phyloP scores from a whole-genome alignment of 345 rosid species.

The Eucalyptus decipiens region DNA sequence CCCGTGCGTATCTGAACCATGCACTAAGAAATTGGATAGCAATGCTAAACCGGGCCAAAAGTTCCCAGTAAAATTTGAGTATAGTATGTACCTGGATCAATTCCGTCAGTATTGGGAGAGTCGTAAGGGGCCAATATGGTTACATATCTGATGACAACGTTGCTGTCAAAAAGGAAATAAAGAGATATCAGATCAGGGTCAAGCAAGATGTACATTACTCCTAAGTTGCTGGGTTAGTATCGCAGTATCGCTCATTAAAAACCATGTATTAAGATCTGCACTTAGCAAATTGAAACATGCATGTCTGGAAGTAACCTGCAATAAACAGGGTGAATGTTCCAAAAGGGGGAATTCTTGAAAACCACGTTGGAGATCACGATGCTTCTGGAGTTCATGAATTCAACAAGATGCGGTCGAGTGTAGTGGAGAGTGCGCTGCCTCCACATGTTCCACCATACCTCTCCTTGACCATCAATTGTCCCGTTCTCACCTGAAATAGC shows the following conservation, averaged over 20 bases:
- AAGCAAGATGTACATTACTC: not conserved
- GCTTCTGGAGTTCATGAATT: conserved; percentile 26
- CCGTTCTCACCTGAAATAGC: conserved; percentile 40
- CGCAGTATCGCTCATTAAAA: not conserved
- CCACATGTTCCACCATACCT: conserved; percentile 58
- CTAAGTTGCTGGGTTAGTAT: not conserved
- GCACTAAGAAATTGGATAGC: not conserved
- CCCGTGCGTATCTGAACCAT: not conserved
- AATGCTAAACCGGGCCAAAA: not conserved
- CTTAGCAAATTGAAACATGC: not conserved
- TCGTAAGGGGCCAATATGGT: conserved; percentile 24
- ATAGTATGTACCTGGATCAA: conserved; percentile 27
- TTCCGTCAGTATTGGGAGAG: conserved; percentile 35
- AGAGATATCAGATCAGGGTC: not conserved
- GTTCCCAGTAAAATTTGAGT: not conserved
- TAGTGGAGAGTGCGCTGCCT: conserved; percentile 10
- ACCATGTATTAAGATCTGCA: not conserved
- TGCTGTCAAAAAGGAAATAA: not conserved
- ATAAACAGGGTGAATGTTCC: conserved; percentile 54
- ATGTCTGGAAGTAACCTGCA: conserved; percentile 21
- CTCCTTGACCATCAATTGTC: conserved; percentile 56
- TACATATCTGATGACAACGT: conserved; percentile 23
- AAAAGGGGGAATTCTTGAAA: conserved; percentile 45
- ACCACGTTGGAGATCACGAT: conserved; percentile 39
- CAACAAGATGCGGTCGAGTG: conserved; percentile 46